These are phyloP conservation scores for Suhomyces emberorum DNA, from an alignment of 805 yeast species.

Conservation along the genomic window DNA sequence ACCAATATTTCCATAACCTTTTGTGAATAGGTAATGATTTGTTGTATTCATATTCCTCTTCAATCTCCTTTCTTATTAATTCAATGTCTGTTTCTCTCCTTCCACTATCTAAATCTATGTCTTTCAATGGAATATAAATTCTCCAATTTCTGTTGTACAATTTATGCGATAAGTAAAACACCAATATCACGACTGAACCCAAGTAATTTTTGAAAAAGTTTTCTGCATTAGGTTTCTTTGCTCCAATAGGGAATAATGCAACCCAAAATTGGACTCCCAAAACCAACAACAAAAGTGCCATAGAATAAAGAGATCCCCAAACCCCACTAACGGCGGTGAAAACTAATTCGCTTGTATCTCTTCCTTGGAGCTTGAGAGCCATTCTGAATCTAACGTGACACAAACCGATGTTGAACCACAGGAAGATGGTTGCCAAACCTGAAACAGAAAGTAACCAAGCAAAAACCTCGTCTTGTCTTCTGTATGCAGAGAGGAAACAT, in stretches of 20 bases:
- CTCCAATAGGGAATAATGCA: constrained; percentile 22
- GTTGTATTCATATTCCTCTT: constrained; percentile 15
- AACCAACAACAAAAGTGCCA: constrained; percentile 19
- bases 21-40: constrained; percentile 12
- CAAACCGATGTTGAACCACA: constrained; percentile 34
- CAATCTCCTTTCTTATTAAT: constrained; percentile 18
- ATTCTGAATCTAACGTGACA: constrained; percentile 32
- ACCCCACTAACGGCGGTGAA: constrained; percentile 22
- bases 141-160: constrained; percentile 18
- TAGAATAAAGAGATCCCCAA: constrained; percentile 24
- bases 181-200: constrained; percentile 21
- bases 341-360: constrained; percentile 18
- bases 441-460: constrained; percentile 33
- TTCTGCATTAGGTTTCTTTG: constrained; percentile 14
- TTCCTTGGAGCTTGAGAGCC: constrained; percentile 26
- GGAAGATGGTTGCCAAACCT: constrained; percentile 35
- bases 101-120: constrained; percentile 26
- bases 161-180: constrained; percentile 23
- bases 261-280: constrained; percentile 27
- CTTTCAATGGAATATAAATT: constrained; percentile 16
- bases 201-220: constrained; percentile 25
- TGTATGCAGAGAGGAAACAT: constrained; percentile 15
- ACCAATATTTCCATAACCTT: constrained; percentile 15
- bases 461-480: constrained; percentile 12
- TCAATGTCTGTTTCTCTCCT: constrained; percentile 23